Conservation (phyloP, 768 basidiomycete genomes). For the Lactarius indigo region DNA sequence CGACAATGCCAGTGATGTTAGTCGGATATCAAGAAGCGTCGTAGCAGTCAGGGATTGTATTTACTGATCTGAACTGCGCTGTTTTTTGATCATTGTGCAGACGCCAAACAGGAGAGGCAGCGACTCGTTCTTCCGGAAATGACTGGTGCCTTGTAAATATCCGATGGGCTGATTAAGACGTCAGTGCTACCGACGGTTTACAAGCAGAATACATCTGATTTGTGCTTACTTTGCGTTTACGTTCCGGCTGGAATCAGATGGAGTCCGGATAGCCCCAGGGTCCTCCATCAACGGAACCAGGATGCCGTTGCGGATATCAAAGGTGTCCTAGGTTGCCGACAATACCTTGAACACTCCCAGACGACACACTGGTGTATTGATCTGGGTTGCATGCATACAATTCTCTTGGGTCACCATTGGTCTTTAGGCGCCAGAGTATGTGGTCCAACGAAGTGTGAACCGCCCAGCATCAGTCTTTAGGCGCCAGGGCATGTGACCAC, state of each 20-base stretch:
- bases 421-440: not conserved
- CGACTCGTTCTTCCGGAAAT: not conserved
- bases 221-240: not conserved
- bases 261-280: not conserved
- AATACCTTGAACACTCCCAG: not conserved
- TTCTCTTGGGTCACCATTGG: not conserved
- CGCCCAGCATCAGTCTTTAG: not conserved
- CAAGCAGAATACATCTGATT: not conserved
- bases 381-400: not conserved
- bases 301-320: not conserved
- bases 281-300: conserved; percentile 4
- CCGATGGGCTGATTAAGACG: not conserved
- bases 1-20: not conserved
- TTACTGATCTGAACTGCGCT: not conserved
- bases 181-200: not conserved
- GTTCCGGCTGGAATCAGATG: not conserved
- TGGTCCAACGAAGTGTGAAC: not conserved
- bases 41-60: not conserved
- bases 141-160: not conserved
- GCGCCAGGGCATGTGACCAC: conserved; percentile 3
- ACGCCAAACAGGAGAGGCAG: not conserved
- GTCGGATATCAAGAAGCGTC: not conserved
- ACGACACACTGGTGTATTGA: not conserved
- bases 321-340: not conserved
- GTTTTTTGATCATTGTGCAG: not conserved